A percentile compares a stretch with the other conserved stretches of the same genome.
These are phyloP conservation scores for Xylariales sp. DNA, from an alignment of 2,329 filamentous ascomycete species.

Conservation along the genomic window DNA sequence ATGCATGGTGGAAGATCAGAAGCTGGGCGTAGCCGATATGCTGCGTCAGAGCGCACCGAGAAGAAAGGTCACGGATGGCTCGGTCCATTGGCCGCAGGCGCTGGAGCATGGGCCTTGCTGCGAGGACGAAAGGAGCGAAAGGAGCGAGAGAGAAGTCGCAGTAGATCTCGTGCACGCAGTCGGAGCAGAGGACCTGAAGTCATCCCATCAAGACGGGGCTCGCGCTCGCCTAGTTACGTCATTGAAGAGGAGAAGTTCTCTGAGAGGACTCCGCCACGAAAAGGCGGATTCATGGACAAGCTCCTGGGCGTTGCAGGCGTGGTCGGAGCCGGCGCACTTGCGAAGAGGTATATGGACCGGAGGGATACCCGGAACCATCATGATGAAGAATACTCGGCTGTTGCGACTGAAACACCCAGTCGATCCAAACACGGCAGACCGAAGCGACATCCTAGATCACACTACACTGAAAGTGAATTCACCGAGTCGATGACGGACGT, in stretches of 20 bases:
- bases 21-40: slow-evolving; percentile 30
- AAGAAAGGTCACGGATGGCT: slow-evolving; percentile 40
- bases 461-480: slow-evolving; percentile 35
- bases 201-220: slow-evolving; percentile 46
- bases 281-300: slow-evolving; percentile 54
- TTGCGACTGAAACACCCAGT: slow-evolving; percentile 57
- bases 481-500: slow-evolving; percentile 45
- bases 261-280: slow-evolving; percentile 36
- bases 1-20: slow-evolving; percentile 56
- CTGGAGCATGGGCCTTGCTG: slow-evolving; percentile 43
- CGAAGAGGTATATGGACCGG: slow-evolving; percentile 54
- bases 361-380: slow-evolving; percentile 39
- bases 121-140: slow-evolving; percentile 39
- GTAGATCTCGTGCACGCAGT: slow-evolving; percentile 28
- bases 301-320: slow-evolving; percentile 57
- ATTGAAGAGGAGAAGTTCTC: slow-evolving; percentile 64
- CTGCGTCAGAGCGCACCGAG: slow-evolving; percentile 36
- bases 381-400: slow-evolving; percentile 60
- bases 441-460: slow-evolving; percentile 23
- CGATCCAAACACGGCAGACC: slow-evolving; percentile 33
- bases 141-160: slow-evolving; percentile 33
- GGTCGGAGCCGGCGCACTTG: slow-evolving; percentile 58
- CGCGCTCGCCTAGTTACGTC: slow-evolving; percentile 55
- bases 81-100: slow-evolving; percentile 48
- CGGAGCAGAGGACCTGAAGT: slow-evolving; percentile 40